Conservation (phyloP, 2,329 filamentous ascomycete genomes). For the Mycosphaerella arachidis region DNA sequence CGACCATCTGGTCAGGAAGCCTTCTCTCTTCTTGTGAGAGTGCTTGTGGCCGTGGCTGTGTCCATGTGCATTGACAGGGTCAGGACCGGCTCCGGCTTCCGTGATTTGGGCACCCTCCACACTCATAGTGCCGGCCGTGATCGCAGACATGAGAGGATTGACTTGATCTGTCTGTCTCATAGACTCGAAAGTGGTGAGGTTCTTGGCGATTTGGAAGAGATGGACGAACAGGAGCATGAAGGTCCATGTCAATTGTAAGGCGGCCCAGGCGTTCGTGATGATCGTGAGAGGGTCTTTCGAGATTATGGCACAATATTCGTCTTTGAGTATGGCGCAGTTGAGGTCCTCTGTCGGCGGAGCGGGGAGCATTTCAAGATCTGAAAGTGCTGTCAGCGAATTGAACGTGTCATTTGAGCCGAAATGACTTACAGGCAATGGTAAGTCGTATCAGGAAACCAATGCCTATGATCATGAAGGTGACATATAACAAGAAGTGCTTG, state of each 20-base stretch:
- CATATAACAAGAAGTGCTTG: constrained; percentile 88
- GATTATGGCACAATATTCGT: constrained; percentile 67
- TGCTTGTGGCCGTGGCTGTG: constrained; percentile 35
- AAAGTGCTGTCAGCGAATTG: not conserved
- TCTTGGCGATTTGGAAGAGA: constrained; percentile 83
- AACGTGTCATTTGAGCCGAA: not conserved
- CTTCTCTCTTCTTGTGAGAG: constrained; percentile 53
- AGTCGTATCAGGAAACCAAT: constrained; percentile 69
- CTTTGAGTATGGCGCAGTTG: constrained; percentile 71
- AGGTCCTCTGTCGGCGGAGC: constrained; percentile 36
- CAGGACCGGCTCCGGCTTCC: constrained; percentile 60
- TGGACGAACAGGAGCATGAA: constrained; percentile 96
- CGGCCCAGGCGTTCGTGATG: constrained; percentile 71
- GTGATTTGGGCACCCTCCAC: constrained; percentile 67
- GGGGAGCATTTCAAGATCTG: constrained; percentile 43
- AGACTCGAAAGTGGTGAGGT: constrained; percentile 93
- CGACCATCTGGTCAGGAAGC: constrained; percentile 74
- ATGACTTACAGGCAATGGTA: constrained; percentile 61
- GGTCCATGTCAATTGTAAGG: constrained; percentile 87
- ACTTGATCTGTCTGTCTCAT: constrained; percentile 67
- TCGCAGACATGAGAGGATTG: constrained; percentile 64
- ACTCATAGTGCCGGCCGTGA: constrained; percentile 65
- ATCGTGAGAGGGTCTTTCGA: constrained; percentile 82
- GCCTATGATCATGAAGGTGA: constrained; percentile 71
- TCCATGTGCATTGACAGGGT: constrained; percentile 42